Conservation (phyloP, 2,329 filamentous ascomycete species). For the Zarea fungicola region DNA sequence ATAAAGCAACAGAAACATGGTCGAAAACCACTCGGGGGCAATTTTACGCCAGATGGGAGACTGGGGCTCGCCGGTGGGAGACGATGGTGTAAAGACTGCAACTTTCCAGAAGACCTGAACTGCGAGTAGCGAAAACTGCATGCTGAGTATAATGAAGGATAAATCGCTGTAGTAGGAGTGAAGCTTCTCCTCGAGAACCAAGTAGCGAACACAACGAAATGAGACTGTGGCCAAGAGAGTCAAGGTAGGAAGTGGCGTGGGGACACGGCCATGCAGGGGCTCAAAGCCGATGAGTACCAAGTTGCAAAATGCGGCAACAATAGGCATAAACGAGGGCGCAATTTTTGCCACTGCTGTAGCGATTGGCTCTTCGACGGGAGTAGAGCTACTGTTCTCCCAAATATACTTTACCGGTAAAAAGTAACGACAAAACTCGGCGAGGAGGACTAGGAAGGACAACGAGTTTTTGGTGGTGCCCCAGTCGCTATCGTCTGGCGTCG, state of each 20-base stretch:
- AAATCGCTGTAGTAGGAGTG: neutral
- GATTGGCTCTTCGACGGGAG: neutral
- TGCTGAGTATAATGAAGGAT: neutral
- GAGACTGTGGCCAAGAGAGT: neutral
- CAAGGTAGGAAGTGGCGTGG: neutral
- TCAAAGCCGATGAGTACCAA: neutral
- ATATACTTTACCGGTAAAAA: neutral
- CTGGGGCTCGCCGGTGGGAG: neutral
- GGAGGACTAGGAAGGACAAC: neutral
- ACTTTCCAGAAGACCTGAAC: neutral
- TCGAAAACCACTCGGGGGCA: neutral
- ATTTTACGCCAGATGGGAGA: neutral
- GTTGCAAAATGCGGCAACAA: neutral
- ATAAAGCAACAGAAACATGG: neutral
- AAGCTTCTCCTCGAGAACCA: neutral
- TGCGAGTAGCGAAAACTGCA: neutral
- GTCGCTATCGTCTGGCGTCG: neutral
- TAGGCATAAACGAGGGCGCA: neutral
- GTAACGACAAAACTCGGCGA: neutral
- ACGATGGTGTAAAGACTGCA: neutral
- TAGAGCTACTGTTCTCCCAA: neutral
- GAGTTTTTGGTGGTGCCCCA: neutral
- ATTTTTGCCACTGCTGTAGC: neutral
- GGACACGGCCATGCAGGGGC: neutral
- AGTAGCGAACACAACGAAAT: neutral